Evolutionary conservation across 148 eudicot species (phyloP), one percentile per base, ranked within the genome.

Genomic region (Fagopyrum homotropicum): DNA sequence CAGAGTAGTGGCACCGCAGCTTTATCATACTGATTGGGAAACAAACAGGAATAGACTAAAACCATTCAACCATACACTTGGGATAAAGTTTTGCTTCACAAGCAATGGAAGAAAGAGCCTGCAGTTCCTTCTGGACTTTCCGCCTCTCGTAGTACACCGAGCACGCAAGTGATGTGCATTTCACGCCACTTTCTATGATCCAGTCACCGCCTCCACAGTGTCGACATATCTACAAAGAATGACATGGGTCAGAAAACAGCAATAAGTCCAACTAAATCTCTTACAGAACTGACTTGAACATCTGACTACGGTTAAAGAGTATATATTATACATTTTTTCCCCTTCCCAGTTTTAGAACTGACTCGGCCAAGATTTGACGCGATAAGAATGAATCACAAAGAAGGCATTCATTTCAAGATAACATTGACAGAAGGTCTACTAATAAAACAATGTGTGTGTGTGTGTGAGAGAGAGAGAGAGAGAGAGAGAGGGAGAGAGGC

Each of bases 151-250:
- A 95, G 75, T 87, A 95, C 55, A 95, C 85, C 0, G 93, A 79
- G 79, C 98, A 95, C 4, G 97, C 97, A 48, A 95, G 88, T 4
- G 98, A 90, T 26, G 84, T 86, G 83, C 97, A 95, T 81, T 87
- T 89, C 77, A 95, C 86, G n/a, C 97, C 91, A 73, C 91, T 90
- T 78, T 95, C 97, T 52, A 89, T 54, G 49, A 85, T 46, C 96
- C 96, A 88, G 78, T 95, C 97, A 10, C 93, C 97, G 75, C 98
- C 98, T 75, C 97, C 97, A 86, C 98, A 95, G 66, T 90, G 92
- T 75, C 93, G 83, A 75, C 98, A 95, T 72, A 92, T 92, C 98
- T 95, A 86, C 77, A 80, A 78, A 26, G 63, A 70, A 56, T 11
- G n/a, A 14, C 19, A 73, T 30, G 15, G 74, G 30, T 66, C 59